phyloP scores from a whole-genome alignment of 2,329 filamentous ascomycete genomes.

The Cytospora piceicola region DNA sequence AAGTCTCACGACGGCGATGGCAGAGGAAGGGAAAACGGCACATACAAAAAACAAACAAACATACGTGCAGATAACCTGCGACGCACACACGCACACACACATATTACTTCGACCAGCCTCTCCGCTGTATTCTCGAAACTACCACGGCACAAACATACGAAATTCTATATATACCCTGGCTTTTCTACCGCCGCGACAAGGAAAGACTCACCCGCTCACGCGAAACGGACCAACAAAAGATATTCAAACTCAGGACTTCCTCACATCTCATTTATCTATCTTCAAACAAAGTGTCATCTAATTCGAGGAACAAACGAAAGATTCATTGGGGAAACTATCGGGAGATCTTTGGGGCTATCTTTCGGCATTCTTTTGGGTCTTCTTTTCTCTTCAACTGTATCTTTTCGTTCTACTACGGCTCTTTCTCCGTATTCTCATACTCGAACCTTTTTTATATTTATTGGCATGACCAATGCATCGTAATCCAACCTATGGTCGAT shows the following conservation, averaged over 20 bases:
- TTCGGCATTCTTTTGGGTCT: slow-evolving; percentile 7
- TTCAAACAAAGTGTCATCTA: not conserved
- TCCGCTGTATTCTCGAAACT: not conserved
- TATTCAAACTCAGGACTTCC: slow-evolving; percentile 22
- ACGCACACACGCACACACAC: too few relatives aligned
- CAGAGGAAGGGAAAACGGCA: not conserved
- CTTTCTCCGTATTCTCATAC: slow-evolving; percentile 30
- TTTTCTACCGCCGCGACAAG: slow-evolving; percentile 34
- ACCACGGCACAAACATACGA: not conserved
- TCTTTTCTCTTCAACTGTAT: slow-evolving; percentile 13
- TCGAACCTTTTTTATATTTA: slow-evolving; percentile 28
- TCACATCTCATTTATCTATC: slow-evolving; percentile 11
- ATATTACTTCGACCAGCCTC: not conserved
- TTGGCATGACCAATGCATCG: not conserved
- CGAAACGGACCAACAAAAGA: slow-evolving; percentile 32
- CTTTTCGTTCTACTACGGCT: slow-evolving; percentile 32
- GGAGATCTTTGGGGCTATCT: too few relatives aligned
- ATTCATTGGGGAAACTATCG: slow-evolving; percentile 27
- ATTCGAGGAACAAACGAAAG: not conserved
- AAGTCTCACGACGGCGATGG: not conserved
- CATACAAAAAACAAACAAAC: not conserved
- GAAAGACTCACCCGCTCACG: slow-evolving; percentile 38
- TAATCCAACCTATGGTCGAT: not conserved
- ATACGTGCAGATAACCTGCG: not conserved
- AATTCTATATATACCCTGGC: slow-evolving; percentile 26